These are phyloP conservation scores for Lentinus tigrinus DNA, from an alignment of 768 basidiomycete genomes.

Conservation along the genomic window DNA sequence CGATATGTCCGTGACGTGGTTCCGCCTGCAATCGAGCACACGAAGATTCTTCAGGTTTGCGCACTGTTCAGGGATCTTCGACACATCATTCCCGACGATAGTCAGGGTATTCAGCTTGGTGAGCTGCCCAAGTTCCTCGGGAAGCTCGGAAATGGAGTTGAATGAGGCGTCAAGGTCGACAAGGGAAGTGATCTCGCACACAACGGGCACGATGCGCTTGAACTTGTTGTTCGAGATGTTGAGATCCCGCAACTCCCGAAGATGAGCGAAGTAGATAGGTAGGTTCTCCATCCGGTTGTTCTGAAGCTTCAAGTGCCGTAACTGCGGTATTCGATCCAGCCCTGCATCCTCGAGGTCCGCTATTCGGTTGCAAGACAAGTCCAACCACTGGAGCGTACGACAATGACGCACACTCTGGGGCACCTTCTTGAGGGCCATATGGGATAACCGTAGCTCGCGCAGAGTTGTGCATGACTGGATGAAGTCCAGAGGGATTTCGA, in stretches of 20 bases:
- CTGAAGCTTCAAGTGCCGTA: constrained; percentile 71
- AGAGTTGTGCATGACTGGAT: constrained; percentile 84
- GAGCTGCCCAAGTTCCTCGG: constrained; percentile 75
- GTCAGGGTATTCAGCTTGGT: constrained; percentile 66
- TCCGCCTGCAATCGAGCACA: constrained; percentile 82
- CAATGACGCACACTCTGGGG: constrained; percentile 82
- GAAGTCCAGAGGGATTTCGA: constrained; percentile 96
- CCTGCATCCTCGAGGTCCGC: constrained; percentile 83
- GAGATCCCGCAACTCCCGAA: constrained; percentile 69
- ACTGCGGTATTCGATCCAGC: constrained; percentile 70
- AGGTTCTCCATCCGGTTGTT: constrained; percentile 91
- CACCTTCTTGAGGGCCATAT: constrained; percentile 94
- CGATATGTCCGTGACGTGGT: constrained; percentile 75
- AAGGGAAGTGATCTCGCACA: constrained; percentile 72
- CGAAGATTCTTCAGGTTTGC: constrained; percentile 55
- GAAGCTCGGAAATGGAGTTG: constrained; percentile 82
- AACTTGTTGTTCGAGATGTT: constrained; percentile 98
- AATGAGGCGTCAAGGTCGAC: constrained; percentile 92
- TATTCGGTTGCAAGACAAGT: constrained; percentile 90
- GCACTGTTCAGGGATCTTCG: constrained; percentile 65
- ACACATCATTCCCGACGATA: constrained; percentile 84
- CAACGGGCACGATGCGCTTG: constrained; percentile 65
- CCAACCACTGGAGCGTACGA: constrained; percentile 70
- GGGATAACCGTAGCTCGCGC: constrained; percentile 80
- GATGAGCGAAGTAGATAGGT: constrained; percentile 79